Evolutionary conservation across 768 basidiomycete genomes (phyloP), one percentile per base, ranked within the genome.

Genomic region (Tulasnella sp.): DNA sequence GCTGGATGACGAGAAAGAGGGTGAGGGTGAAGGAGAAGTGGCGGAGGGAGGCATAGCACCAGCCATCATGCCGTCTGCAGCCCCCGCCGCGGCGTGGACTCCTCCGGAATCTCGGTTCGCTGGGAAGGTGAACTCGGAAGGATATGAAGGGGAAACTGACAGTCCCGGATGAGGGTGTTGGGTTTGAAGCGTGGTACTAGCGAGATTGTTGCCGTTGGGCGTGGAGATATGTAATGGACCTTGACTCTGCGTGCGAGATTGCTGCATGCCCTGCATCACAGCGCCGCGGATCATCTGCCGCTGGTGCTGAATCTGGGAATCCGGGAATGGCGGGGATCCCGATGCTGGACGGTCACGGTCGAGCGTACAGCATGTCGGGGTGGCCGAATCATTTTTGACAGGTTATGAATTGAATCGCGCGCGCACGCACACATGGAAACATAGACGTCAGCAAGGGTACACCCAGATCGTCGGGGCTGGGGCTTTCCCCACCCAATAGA

Each of bases 361-460:
- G 29, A 57, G 61, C 5, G 57, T 23, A 29, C 29, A 35, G 61
- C 51, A n/a, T 51, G 51, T 23, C n/a, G 48, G n/a, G 57, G 7
- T 23, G 16, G 6, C 26, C 26, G n/a, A 32, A 16, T n/a, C 57
- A n/a, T 26, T 61, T n/a, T 20, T 61, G n/a, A 26, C 18, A 61
- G 57, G n/a, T n/a, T 6, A 29, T 61, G n/a, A 61, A 67, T 67
- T 67, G 29, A 67, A 35, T 35, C 2, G 35, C 29, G 61, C 29
- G 13, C 29, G 16, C 61, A 32, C 32, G 26, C 61, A 67, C 61
- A 67, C 61, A 67, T 67, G 61, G 61, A 67, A 35, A 26, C 29
- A 67, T 67, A 67, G 61, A 67, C 61, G 61, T 67, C 61, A 67
- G 61, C 61, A 67, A 67, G 32, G 61, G 61, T 32, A 67, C 61